These are phyloP conservation scores for Ligustrum vulgare DNA, from an alignment of 257 asterid species.

Conservation along the genomic window DNA sequence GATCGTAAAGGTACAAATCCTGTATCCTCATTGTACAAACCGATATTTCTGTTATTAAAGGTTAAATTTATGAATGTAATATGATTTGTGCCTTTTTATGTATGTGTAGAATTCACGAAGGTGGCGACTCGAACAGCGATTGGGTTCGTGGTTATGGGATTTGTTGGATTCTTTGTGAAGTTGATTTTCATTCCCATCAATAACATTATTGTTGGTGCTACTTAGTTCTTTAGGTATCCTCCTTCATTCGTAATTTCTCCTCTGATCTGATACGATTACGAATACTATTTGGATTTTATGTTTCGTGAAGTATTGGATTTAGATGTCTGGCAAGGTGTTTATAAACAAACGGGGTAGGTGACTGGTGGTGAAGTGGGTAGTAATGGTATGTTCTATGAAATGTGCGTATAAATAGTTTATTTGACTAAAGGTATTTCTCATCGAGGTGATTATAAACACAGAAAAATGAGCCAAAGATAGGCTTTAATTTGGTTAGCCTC, in stretches of 20 bases:
- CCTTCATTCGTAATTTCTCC: neutral
- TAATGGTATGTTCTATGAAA: no score
- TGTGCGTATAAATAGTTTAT: no score
- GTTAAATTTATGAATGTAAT: neutral
- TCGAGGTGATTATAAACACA: no score
- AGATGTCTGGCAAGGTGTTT: neutral
- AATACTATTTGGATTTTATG: neutral
- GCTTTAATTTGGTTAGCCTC: neutral
- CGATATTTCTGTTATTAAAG: neutral
- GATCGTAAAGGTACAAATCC: conserved; percentile 55
- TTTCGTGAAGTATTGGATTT: neutral
- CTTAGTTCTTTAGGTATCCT: conserved; percentile 28
- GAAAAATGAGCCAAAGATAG: no score
- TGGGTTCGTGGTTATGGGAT: conserved; percentile 65
- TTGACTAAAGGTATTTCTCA: no score
- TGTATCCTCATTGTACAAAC: neutral
- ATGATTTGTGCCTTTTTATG: neutral
- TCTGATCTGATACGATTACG: conserved; percentile 1
- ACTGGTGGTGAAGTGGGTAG: no score
- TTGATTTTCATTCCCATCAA: conserved; percentile 60
- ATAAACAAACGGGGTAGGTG: no score
- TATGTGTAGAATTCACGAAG: conserved; percentile 50
- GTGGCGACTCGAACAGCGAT: conserved; percentile 64
- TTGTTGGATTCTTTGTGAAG: conserved; percentile 62
- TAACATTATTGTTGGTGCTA: conserved; percentile 61